phyloP scores from a whole-genome alignment of 208 protist genomes.

The Acanthamoeba royreba region DNA sequence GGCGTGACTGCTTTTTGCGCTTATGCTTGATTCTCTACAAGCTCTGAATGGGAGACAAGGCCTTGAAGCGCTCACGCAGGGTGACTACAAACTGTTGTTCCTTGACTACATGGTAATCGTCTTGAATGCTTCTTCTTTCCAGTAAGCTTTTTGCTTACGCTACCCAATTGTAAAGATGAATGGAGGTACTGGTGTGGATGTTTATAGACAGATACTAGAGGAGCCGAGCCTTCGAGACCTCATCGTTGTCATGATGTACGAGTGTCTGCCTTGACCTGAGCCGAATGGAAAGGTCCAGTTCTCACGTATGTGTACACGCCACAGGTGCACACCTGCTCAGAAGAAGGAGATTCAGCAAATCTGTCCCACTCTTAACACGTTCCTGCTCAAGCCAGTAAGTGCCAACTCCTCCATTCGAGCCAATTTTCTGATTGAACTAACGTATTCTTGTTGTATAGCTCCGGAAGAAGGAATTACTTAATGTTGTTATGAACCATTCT shows the following conservation, averaged over 20 bases:
- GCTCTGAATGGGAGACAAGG: slow-evolving; percentile 5
- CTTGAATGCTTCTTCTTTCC: no score
- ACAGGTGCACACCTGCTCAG: not conserved
- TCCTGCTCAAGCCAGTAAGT: slow-evolving; percentile 26
- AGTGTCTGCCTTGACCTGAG: no score
- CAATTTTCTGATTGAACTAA: not conserved
- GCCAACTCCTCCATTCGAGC: not conserved
- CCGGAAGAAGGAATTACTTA: slow-evolving; percentile 16
- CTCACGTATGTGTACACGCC: not conserved
- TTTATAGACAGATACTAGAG: not conserved
- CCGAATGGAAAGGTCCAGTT: no score
- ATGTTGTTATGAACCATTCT: slow-evolving; percentile 18
- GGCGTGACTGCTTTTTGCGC: not conserved
- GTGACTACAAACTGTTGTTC: not conserved
- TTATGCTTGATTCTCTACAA: not conserved
- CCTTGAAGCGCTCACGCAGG: not conserved
- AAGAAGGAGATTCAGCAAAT: slow-evolving; percentile 31
- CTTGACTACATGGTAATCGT: slow-evolving; percentile 45
- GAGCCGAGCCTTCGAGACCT: not conserved
- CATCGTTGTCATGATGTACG: slow-evolving; percentile 17
- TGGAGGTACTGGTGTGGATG: not conserved
- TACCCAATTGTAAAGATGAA: not conserved
- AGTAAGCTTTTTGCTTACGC: not conserved
- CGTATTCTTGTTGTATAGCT: not conserved
- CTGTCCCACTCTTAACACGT: not conserved